A percentile compares a stretch with the other conserved stretches of the same genome.
phyloP scores from a whole-genome alignment of 1,284 basidiomycete genomes.

The Irpex lacteus region DNA sequence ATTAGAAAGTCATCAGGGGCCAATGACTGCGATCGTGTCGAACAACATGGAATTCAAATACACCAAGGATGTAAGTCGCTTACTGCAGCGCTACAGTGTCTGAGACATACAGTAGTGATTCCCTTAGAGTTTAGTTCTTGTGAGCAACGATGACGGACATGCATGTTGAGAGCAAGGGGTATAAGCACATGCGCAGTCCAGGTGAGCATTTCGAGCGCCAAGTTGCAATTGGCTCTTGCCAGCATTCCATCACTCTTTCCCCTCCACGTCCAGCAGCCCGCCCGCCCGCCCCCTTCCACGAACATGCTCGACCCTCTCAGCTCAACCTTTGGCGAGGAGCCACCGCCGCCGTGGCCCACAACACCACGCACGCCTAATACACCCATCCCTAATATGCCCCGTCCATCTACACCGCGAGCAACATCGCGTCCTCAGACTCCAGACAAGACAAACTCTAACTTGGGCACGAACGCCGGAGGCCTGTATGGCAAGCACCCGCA shows the following conservation, averaged over 20 bases:
- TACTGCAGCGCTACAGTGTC: too few relatives aligned
- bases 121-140: background rate
- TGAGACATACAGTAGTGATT: too few relatives aligned
- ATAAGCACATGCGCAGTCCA: too few relatives aligned
- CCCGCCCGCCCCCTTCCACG: background rate
- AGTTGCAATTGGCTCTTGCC: slow-evolving; percentile 6
- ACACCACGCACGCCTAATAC: slow-evolving; percentile 39
- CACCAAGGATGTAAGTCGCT: too few relatives aligned
- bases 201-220: background rate
- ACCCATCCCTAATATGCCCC: slow-evolving; percentile 38
- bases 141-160: background rate
- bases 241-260: slow-evolving; percentile 20
- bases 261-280: slow-evolving; percentile 6
- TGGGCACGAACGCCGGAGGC: slow-evolving; percentile 36
- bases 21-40: background rate
- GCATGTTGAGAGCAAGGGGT: background rate
- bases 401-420: slow-evolving; percentile 31
- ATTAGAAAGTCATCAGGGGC: background rate
- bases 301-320: slow-evolving; percentile 40
- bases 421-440: slow-evolving; percentile 12
- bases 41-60: background rate
- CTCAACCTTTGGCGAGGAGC: slow-evolving; percentile 31
- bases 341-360: slow-evolving; percentile 41
- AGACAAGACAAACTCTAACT: slow-evolving; percentile 1
- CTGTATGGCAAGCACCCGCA: slow-evolving; percentile 75